Conservation (phyloP, 2,329 filamentous ascomycete genomes). For the Coleophoma crateriformis region DNA sequence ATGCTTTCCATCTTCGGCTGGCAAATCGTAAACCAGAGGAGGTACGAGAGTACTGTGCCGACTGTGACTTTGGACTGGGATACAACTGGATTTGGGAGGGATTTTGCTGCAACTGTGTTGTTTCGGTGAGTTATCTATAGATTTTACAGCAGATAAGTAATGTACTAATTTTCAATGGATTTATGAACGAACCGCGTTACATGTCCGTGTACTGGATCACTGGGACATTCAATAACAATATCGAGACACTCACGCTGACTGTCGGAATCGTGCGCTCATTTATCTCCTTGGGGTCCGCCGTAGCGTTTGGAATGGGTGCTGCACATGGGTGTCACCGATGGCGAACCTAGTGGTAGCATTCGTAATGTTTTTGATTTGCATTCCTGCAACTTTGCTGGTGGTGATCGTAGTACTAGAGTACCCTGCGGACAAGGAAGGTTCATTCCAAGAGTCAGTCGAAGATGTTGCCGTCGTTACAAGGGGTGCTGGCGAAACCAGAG, state of each 20-base stretch:
- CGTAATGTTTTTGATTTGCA: constrained; percentile 36
- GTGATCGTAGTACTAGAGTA: not conserved
- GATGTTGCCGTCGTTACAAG: too few species aligned
- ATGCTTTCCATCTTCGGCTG: constrained; percentile 45
- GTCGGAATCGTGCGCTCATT: constrained; percentile 43
- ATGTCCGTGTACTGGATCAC: constrained; percentile 60
- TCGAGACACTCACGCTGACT: constrained; percentile 43
- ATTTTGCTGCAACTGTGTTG: constrained; percentile 45
- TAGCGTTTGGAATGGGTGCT: constrained; percentile 42
- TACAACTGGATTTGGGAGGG: constrained; percentile 54
- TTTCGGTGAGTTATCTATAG: constrained; percentile 29
- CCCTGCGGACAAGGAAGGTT: not conserved
- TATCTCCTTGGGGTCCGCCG: constrained; percentile 39
- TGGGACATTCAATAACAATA: constrained; percentile 43
- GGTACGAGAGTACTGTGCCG: constrained; percentile 36
- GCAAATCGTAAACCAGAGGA: constrained; percentile 41
- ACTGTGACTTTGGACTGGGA: constrained; percentile 58
- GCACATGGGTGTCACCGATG: constrained; percentile 36
- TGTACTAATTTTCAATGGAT: constrained; percentile 32
- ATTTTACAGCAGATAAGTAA: not conserved
- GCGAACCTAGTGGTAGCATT: constrained; percentile 42
- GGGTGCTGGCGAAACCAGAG: too few species aligned
- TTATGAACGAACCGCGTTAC: constrained; percentile 56
- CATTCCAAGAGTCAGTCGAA: not conserved
- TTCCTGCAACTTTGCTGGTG: constrained; percentile 1